Evolutionary conservation across 2,329 filamentous ascomycete genomes (phyloP).

Genomic region (Cercospora citrullina): DNA sequence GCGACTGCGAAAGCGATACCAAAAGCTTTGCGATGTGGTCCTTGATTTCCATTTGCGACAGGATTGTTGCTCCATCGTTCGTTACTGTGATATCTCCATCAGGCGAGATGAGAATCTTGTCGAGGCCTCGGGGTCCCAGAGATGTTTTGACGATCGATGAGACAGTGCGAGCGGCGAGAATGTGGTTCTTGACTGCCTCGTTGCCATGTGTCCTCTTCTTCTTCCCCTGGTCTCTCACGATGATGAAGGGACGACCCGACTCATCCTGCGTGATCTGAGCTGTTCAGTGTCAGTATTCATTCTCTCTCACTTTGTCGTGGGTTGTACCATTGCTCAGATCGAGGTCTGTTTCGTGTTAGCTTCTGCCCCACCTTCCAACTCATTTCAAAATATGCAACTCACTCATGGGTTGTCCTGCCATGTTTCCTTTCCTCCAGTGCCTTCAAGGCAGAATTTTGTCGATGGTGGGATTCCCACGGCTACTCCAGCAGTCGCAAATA

Average conservation of each 20-base stretch:
- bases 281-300: conserved; percentile 37
- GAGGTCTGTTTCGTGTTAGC: conserved; percentile 59
- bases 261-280: conserved; percentile 91
- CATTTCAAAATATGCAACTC: conserved; percentile 63
- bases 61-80: conserved; percentile 96
- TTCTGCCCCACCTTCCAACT: conserved; percentile 17
- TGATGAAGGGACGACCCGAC: conserved; percentile 93
- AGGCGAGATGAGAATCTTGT: conserved; percentile 98
- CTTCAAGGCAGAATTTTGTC: conserved; percentile 2
- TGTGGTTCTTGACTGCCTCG: conserved; percentile 97
- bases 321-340: conserved; percentile 77
- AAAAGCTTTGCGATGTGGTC: conserved; percentile 98
- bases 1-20: conserved; percentile 95
- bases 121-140: conserved; percentile 88
- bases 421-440: conserved; percentile 35
- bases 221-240: conserved; percentile 96
- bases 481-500: conserved; percentile 4
- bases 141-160: conserved; percentile 97
- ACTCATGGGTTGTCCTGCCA: conserved; percentile 59
- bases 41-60: conserved; percentile 95
- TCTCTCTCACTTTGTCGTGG: conserved; percentile 8
- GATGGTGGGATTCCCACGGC: background rate
- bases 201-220: conserved; percentile 97
- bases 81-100: conserved; percentile 99
- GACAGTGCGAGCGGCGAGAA: conserved; percentile 92